Evolutionary conservation across 2,329 filamentous ascomycete genomes (phyloP), one percentile per base, ranked within the genome.

Genomic region (Botrytis fabae): DNA sequence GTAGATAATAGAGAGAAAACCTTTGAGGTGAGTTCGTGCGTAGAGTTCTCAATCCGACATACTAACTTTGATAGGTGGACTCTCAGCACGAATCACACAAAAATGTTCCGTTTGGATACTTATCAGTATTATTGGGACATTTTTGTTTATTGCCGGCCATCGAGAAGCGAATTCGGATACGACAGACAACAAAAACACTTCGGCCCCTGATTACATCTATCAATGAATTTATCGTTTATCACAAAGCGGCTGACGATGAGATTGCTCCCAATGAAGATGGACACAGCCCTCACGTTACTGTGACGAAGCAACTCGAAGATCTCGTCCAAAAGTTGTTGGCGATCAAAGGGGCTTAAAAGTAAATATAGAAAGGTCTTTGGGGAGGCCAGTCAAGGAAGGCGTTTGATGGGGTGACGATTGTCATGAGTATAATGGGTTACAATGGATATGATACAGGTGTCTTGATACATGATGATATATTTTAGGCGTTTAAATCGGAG

Each of bases 41-140:
- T 63, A 38, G 14, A 20, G 54, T 72, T 61, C 42, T n/a, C 51
- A 22, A n/a, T 16, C 10, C 32, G 20, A n/a, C 32, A 62, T 72
- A 44, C 73, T 76, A 72, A 64, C 32, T 72, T 72, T 70, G 72
- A 60, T 75, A 93, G 88, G 90, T 90, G 73, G 89, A 92, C 78
- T 92, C 91, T 1, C 87, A 91, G 72, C 89, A 93, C 79, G 93
- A 95, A 80, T 91, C 91, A 40, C 90, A 92, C 74, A 87, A 92
- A 69, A 94, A 95, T 77, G 94, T 98, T 42, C 91, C 92, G 1
- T 90, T 95, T 80, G 95, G 94, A 25, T 98, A 97, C 80, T 85
- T 98, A 38, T 91, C 94, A 0, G 91, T 98, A 22, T 85, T 97
- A 9, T 86, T 98, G 3, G 93, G 94, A 28, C 96, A 94, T 76